Evolutionary conservation across 2,329 filamentous ascomycete species (phyloP).

Genomic region (Pyrenophora teres): DNA sequence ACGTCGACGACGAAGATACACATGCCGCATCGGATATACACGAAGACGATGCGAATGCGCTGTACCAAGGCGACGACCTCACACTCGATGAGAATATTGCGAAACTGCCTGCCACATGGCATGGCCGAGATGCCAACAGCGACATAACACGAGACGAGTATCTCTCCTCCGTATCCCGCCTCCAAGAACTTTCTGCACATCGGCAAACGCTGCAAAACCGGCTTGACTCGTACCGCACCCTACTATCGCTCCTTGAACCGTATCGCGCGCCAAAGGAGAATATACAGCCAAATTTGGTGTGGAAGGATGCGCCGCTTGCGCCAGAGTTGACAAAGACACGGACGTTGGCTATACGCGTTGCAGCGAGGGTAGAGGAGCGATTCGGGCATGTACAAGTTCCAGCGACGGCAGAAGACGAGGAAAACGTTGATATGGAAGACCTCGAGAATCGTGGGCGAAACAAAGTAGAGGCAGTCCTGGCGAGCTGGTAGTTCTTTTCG

Average conservation of each 20-base stretch:
- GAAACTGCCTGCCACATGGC: constrained; percentile 33
- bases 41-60: constrained; percentile 48
- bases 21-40: constrained; percentile 39
- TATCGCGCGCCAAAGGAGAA: constrained; percentile 54
- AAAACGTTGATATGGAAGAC: constrained; percentile 26
- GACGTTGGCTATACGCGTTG: constrained; percentile 55
- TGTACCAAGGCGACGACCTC: constrained; percentile 38
- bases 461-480: constrained; percentile 35
- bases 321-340: constrained; percentile 70
- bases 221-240: constrained; percentile 54
- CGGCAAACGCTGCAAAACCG: constrained; percentile 56
- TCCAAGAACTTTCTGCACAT: constrained; percentile 55
- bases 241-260: constrained; percentile 59
- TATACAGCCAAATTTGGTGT: constrained; percentile 69
- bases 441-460: constrained; percentile 22
- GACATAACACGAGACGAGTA: constrained; percentile 38
- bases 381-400: constrained; percentile 37
- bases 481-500: constrained; percentile 23
- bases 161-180: constrained; percentile 49
- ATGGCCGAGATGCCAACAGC: constrained; percentile 12
- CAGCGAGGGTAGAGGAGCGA: constrained; percentile 40
- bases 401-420: constrained; percentile 33
- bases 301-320: constrained; percentile 67
- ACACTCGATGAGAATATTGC: constrained; percentile 42
- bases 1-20: constrained; percentile 24